Conservation (phyloP, 2,329 filamentous ascomycete genomes). For the Cladorrhinum sp. region DNA sequence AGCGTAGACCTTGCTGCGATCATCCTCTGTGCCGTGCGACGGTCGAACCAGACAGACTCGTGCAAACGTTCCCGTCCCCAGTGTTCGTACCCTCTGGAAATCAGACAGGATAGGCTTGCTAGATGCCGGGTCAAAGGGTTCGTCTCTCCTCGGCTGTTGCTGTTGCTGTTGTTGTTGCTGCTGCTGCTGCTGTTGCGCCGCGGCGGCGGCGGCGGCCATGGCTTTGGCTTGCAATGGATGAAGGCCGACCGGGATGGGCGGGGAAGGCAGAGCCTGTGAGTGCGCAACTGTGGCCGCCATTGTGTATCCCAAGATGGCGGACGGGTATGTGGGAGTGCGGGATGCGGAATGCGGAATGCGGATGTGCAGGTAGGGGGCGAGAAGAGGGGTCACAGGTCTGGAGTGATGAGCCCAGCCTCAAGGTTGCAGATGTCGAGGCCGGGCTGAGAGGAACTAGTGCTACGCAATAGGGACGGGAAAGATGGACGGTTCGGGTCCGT, state of each 20-base stretch:
- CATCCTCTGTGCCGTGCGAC: conserved; percentile 46
- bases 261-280: conserved; percentile 22
- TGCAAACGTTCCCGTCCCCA: conserved; percentile 80
- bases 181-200: conserved; percentile 9
- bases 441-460: conserved; percentile 10
- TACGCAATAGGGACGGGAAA: not conserved
- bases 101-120: conserved; percentile 48
- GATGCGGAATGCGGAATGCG: not conserved
- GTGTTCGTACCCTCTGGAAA: conserved; percentile 70
- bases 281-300: conserved; percentile 31
- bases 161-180: conserved; percentile 21
- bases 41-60: conserved; percentile 75
- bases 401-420: conserved; percentile 11
- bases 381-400: conserved; percentile 6
- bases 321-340: not conserved
- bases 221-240: conserved; percentile 26
- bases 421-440: conserved; percentile 14
- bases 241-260: conserved; percentile 16
- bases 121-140: conserved; percentile 23
- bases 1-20: conserved; percentile 68
- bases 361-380: not conserved
- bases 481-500: not conserved
- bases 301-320: not conserved
- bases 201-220: conserved; percentile 13
- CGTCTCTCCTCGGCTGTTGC: conserved; percentile 11